Conservation (phyloP, 202 grass and related monocot species). For the Zizania palustris region DNA sequence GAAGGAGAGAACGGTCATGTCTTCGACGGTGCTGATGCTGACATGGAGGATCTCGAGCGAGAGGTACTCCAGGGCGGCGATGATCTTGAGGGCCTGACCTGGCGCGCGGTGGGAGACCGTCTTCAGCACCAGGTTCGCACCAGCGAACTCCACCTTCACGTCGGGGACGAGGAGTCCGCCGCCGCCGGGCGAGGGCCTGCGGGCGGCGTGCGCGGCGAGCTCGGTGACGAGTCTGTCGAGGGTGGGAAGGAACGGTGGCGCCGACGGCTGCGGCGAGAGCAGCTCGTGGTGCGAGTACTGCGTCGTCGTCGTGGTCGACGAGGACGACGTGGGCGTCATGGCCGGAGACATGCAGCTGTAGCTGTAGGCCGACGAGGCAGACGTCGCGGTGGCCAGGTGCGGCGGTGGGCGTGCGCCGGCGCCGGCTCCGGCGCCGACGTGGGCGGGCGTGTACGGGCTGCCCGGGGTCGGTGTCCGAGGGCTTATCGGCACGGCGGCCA, state of each 20-base stretch:
- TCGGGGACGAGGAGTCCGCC: slow-evolving; percentile 21
- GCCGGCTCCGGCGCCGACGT: neutral
- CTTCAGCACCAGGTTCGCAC: slow-evolving; percentile 72
- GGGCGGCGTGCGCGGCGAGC: slow-evolving; percentile 45
- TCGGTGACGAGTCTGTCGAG: slow-evolving; percentile 43
- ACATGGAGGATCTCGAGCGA: slow-evolving; percentile 80
- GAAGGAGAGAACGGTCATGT: slow-evolving; percentile 78
- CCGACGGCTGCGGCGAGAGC: neutral
- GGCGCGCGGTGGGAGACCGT: slow-evolving; percentile 58
- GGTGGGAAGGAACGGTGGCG: slow-evolving; percentile 40
- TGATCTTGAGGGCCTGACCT: slow-evolving; percentile 68
- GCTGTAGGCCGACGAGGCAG: slow-evolving; percentile 16
- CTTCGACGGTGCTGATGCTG: slow-evolving; percentile 61
- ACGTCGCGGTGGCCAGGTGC: neutral
- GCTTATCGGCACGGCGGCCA: slow-evolving; percentile 60
- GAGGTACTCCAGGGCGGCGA: slow-evolving; percentile 67
- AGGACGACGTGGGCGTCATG: slow-evolving; percentile 36
- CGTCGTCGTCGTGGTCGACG: slow-evolving; percentile 9
- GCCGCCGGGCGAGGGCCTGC: neutral
- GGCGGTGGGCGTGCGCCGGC: neutral
- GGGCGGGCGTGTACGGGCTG: slow-evolving; percentile 53
- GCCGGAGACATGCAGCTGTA: slow-evolving; percentile 20
- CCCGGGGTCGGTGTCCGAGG: slow-evolving; percentile 60
- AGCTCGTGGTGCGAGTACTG: neutral
- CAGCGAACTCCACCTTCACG: slow-evolving; percentile 78